A percentile compares a stretch with the other conserved stretches of the same genome.
Evolutionary conservation across 768 basidiomycete genomes (phyloP).

Genomic region (Gloeophyllum trabeum): DNA sequence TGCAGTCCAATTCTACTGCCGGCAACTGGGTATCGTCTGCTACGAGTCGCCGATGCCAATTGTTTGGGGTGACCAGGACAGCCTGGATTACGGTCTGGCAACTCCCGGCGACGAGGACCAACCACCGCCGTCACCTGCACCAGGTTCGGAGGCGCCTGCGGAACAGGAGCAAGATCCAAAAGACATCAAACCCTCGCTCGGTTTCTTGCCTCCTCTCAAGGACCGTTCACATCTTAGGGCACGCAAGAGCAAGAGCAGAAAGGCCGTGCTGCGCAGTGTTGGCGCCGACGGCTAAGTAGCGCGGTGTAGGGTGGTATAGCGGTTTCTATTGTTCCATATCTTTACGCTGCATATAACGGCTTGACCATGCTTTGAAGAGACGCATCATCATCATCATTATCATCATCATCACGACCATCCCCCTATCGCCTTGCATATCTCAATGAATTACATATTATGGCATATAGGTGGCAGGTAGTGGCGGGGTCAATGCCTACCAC

Average conservation of each 20-base stretch:
- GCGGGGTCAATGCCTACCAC: too few relatives aligned
- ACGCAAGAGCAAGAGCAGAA: conserved; percentile 23
- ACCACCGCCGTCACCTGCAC: background rate
- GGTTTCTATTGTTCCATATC: too few relatives aligned
- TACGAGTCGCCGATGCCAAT: conserved; percentile 53
- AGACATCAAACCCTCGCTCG: conserved; percentile 23
- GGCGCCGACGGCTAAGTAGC: conserved; percentile 18
- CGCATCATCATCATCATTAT: too few relatives aligned
- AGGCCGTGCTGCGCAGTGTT: conserved; percentile 18
- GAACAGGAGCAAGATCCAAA: conserved; percentile 1
- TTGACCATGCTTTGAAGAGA: too few relatives aligned
- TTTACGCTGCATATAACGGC: too few relatives aligned
- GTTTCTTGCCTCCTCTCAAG: conserved; percentile 33
- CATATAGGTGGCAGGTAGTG: too few relatives aligned
- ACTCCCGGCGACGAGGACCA: background rate
- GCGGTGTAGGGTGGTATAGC: too few relatives aligned
- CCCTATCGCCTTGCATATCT: too few relatives aligned
- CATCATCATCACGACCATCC: too few relatives aligned
- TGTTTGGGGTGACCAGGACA: conserved; percentile 23
- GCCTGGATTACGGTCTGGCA: conserved; percentile 5
- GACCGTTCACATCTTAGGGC: conserved; percentile 20
- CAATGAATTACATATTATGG: too few relatives aligned
- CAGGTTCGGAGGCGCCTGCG: background rate
- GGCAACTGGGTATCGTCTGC: conserved; percentile 54
- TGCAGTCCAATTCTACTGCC: conserved; percentile 63